phyloP scores from a whole-genome alignment of 2,329 filamentous ascomycete genomes.

The Hymenoscyphus occultus region DNA sequence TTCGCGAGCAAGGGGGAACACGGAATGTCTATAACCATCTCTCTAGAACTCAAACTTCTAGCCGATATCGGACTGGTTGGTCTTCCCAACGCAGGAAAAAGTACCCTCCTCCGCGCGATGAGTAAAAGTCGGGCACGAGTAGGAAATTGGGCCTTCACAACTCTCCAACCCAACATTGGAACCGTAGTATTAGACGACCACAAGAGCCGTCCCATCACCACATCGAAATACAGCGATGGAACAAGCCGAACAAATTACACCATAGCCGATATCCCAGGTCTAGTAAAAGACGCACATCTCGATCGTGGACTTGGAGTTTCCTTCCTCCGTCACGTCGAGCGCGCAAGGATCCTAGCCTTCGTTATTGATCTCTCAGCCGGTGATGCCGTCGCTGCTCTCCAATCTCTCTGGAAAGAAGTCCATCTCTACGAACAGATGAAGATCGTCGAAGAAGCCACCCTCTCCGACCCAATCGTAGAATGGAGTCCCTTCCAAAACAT shows the following conservation, averaged over 20 bases:
- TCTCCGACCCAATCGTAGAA: slow-evolving; percentile 60
- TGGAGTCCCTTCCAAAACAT: slow-evolving; percentile 49
- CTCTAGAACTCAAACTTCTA: slow-evolving; percentile 90
- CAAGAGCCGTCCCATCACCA: slow-evolving; percentile 63
- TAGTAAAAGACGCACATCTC: slow-evolving; percentile 89
- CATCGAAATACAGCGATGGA: slow-evolving; percentile 44
- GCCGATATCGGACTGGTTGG: slow-evolving; percentile 94
- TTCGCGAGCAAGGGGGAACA: slow-evolving; percentile 85
- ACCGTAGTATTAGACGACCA: slow-evolving; percentile 91
- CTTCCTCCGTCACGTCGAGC: slow-evolving; percentile 91
- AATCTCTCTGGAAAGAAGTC: slow-evolving; percentile 87
- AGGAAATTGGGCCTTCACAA: slow-evolving; percentile 96
- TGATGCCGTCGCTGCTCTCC: slow-evolving; percentile 74
- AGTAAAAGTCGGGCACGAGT: slow-evolving; percentile 86
- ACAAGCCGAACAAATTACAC: slow-evolving; percentile 76
- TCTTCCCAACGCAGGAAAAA: slow-evolving; percentile 94
- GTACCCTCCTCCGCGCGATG: slow-evolving; percentile 81
- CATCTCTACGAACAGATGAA: slow-evolving; percentile 70
- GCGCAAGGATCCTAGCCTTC: slow-evolving; percentile 88
- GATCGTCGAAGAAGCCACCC: slow-evolving; percentile 70
- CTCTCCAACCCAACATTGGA: slow-evolving; percentile 89
- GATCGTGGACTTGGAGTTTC: slow-evolving; percentile 88
- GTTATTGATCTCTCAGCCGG: slow-evolving; percentile 82
- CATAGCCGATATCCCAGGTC: slow-evolving; percentile 90
- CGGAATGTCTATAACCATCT: slow-evolving; percentile 73